These are phyloP conservation scores for Boletus rubroflammeus DNA, from an alignment of 768 basidiomycete species.

Conservation along the genomic window DNA sequence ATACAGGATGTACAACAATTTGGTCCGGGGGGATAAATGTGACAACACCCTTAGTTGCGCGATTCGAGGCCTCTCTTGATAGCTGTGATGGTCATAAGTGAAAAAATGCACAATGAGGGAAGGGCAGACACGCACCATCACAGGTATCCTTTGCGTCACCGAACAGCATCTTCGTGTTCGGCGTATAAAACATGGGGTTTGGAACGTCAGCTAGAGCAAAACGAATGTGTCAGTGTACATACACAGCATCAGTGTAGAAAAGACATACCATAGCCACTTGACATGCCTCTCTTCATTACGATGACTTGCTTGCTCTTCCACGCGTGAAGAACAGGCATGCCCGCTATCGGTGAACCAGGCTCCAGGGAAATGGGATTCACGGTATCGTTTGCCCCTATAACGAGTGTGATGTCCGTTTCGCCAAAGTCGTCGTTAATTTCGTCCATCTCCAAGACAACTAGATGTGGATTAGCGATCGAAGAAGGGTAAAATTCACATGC, in stretches of 20 bases:
- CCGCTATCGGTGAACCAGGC: slow-evolving; percentile 82
- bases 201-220: slow-evolving; percentile 70
- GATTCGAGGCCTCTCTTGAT: slow-evolving; percentile 58
- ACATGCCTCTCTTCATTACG: slow-evolving; percentile 90
- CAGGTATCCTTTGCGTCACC: slow-evolving; percentile 91
- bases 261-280: slow-evolving; percentile 75
- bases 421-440: slow-evolving; percentile 91
- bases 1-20: slow-evolving; percentile 17
- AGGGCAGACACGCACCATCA: slow-evolving; percentile 52
- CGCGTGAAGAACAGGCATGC: slow-evolving; percentile 89
- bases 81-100: slow-evolving; percentile 33
- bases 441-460: slow-evolving; percentile 90
- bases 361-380: slow-evolving; percentile 90
- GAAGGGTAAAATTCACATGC: not conserved
- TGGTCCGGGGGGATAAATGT: not conserved
- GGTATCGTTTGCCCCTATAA: slow-evolving; percentile 90
- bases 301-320: slow-evolving; percentile 94
- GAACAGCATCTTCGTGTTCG: slow-evolving; percentile 86
- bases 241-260: not conserved
- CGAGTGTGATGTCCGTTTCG: slow-evolving; percentile 85
- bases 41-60: slow-evolving; percentile 17
- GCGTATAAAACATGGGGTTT: slow-evolving; percentile 93
- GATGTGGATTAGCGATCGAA: not conserved
- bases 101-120: not conserved
- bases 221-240: not conserved